Conservation (phyloP, 345 rosid species). For the Zanthoxylum bungeanum region DNA sequence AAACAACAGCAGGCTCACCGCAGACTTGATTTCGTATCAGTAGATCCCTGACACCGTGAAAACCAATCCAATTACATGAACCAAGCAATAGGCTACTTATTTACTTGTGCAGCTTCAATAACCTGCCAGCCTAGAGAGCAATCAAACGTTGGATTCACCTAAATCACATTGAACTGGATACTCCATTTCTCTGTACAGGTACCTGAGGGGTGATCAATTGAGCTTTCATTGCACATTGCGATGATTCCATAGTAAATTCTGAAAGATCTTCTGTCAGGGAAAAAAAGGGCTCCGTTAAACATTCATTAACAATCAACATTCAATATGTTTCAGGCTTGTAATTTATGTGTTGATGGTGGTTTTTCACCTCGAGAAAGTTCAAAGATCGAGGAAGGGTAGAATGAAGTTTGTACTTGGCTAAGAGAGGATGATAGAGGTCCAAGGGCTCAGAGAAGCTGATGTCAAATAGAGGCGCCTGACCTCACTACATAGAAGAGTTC, state of each 20-base stretch:
- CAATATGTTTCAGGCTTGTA: neutral
- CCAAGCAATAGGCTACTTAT: neutral
- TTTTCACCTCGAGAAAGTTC: no score
- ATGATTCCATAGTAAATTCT: neutral
- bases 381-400: no score
- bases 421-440: no score
- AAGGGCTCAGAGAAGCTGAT: no score
- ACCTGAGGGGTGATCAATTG: neutral
- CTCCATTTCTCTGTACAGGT: neutral
- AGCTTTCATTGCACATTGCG: neutral
- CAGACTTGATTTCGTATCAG: slow-evolving; percentile 13
- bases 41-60: neutral
- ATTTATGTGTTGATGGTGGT: no score
- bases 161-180: neutral
- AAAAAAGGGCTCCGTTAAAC: neutral
- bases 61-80: neutral
- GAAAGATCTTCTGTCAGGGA: neutral
- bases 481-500: no score
- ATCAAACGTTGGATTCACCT: no score
- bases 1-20: neutral
- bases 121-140: slow-evolving; percentile 44
- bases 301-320: neutral
- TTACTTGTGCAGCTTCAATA: slow-evolving; percentile 54
- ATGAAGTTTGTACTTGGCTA: no score
- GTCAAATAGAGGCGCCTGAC: no score